Conservation (phyloP, 2,329 filamentous ascomycete species). For the Chaetomium sp. region DNA sequence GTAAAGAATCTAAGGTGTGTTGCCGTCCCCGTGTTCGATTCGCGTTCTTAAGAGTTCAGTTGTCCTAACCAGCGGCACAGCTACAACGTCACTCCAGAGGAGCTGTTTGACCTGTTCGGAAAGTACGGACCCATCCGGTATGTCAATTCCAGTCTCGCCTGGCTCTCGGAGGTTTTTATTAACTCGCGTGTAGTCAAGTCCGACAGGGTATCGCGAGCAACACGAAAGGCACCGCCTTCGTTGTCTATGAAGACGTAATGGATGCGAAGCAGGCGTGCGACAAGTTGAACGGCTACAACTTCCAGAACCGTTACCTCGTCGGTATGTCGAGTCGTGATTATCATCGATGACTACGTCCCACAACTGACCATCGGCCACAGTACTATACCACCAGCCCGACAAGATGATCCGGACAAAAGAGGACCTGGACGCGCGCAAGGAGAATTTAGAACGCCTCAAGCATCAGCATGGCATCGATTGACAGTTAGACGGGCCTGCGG, state of each 20-base stretch:
- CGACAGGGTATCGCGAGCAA: constrained; percentile 96
- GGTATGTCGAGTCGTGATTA: constrained; percentile 60
- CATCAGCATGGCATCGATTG: constrained; percentile 98
- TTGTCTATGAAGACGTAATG: constrained; percentile 99
- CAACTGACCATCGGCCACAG: constrained; percentile 40
- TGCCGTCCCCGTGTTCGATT: constrained; percentile 55
- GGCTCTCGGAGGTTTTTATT: constrained; percentile 19
- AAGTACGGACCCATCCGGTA: constrained; percentile 96
- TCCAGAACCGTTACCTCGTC: constrained; percentile 98
- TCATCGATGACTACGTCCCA: neutral
- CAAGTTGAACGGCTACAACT: constrained; percentile 99
- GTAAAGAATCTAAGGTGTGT: constrained; percentile 95
- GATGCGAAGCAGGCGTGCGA: constrained; percentile 99
- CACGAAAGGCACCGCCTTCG: constrained; percentile 97
- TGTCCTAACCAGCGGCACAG: constrained; percentile 52
- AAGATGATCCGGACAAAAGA: constrained; percentile 82
- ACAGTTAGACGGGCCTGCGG: constrained; percentile 73
- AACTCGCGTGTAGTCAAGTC: constrained; percentile 71
- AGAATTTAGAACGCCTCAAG: constrained; percentile 98
- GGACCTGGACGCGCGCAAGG: constrained; percentile 89
- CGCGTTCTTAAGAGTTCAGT: constrained; percentile 53
- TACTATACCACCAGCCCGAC: constrained; percentile 66
- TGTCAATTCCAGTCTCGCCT: constrained; percentile 39
- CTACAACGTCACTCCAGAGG: constrained; percentile 98
- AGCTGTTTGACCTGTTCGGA: constrained; percentile 97